These are phyloP conservation scores for Ilyonectria mors-panacis DNA, from an alignment of 2,329 filamentous ascomycete genomes.

Conservation along the genomic window DNA sequence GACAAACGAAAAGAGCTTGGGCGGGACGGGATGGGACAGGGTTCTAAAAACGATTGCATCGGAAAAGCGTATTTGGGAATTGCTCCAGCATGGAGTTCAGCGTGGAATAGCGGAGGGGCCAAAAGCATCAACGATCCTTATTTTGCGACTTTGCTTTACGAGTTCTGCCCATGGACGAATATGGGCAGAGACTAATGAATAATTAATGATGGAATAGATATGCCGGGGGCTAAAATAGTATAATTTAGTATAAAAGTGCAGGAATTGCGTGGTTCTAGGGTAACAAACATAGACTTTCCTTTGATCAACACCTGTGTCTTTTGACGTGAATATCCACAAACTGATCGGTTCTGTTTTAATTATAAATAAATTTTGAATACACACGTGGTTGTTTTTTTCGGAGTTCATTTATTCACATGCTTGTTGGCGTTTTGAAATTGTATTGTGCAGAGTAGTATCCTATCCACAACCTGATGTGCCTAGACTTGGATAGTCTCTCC, in stretches of 20 bases:
- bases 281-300: too few species aligned
- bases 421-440: not conserved
- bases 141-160: not conserved
- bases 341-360: too few species aligned
- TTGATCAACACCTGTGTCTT: too few species aligned
- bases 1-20: too few species aligned
- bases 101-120: not conserved
- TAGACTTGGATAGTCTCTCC: not conserved
- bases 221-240: too few species aligned
- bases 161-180: too few species aligned
- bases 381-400: too few species aligned
- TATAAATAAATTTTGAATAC: too few species aligned
- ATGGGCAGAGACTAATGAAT: not conserved
- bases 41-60: not conserved
- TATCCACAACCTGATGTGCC: not conserved
- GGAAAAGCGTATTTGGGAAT: not conserved
- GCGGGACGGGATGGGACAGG: not conserved
- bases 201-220: not conserved
- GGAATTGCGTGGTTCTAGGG: too few species aligned
- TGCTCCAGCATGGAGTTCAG: not conserved
- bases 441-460: not conserved
- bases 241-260: too few species aligned
- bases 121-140: slow-evolving; percentile 7
- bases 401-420: too few species aligned
- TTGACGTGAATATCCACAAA: too few species aligned